Base-by-base conservation (phyloP, 2,329 filamentous ascomycete species). In the Fusarium pseudograminearum region DNA sequence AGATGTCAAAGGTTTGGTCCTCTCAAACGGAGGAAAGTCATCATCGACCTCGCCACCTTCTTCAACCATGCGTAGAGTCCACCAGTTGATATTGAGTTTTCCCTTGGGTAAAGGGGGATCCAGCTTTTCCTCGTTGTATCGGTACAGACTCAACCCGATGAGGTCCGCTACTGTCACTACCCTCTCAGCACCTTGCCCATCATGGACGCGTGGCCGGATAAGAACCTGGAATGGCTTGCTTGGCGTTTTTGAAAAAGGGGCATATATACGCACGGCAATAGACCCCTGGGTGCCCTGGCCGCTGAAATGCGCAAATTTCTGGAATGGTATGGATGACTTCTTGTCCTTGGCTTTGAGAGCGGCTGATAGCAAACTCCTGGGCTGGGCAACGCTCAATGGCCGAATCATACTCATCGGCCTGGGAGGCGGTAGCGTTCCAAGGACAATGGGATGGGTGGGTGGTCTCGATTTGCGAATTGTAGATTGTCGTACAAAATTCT, bases 31-130 rank as follows among this genome's bases (percentile, higher is more conserved):
- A 33, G 92, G 92, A 69, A 96, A 96, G 75, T 96, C 93, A 69
- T 93, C 91, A 71, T 97, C 93, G 2, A 95, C 90, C 75, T 96
- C 93, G 50, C 91, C 93, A 58, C 93, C 92, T 76, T 96, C 89
- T 65, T 96, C 90, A 3, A 94, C 92, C 89, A 97, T 94, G 41
- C 92, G 87, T 58, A 97, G 81, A 26, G 90, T 93, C 91, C 92
- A 96, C 83, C 89, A 89, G 75, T 95, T 95, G 72, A 94, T 90
- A 72, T 93, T 93, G 54, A 89, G 83, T 75, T 93, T 92, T 52
- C 90, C 87, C 3, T 82, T 77, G 1, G 88, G 82, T 12, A 96
- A 82, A 1, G 85, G 77, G 5, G 93, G 93, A 68, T 93, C 87
- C 30, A 89, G 82, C 71, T 91, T 91, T 76, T 94, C 92, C 73